Conservation (phyloP, 306 rosid species). For the Cyamopsis tetragonoloba region DNA sequence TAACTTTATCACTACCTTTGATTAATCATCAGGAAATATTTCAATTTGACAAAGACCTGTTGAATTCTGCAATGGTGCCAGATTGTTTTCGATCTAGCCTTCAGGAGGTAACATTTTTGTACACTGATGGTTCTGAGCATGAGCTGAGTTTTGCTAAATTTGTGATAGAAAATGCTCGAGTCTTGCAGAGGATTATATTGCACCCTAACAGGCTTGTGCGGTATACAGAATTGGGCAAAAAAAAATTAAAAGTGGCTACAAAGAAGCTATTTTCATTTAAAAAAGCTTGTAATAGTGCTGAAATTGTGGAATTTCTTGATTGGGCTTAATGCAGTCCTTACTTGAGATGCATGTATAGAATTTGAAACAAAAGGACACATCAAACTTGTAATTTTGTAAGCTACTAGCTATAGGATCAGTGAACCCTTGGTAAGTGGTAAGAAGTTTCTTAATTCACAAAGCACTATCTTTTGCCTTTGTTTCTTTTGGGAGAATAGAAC, state of each 20-base stretch:
- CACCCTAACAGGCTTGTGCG: rapidly evolving
- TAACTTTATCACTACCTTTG: no score
- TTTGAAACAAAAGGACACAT: no score
- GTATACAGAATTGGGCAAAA: not conserved
- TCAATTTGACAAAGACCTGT: not conserved
- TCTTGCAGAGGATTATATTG: constrained; percentile 13
- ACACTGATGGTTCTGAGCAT: not conserved
- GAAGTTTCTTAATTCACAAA: no score
- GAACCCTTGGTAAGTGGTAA: no score
- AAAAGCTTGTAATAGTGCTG: not conserved
- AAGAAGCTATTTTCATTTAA: constrained; percentile 7
- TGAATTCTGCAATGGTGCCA: not conserved
- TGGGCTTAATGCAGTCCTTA: no score
- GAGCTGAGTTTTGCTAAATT: constrained; percentile 15
- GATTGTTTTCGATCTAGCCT: not conserved
- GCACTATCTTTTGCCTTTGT: no score
- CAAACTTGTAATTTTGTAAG: no score
- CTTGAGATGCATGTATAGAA: no score
- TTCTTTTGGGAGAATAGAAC: no score
- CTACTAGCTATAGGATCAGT: no score
- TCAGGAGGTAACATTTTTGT: constrained; percentile 2
- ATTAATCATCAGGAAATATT: not conserved
- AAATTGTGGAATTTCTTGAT: constrained; percentile 9
- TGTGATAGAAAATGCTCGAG: constrained; percentile 6
- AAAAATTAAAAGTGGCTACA: no score